Base-by-base conservation (phyloP, 179 eudicot species). In the Drosera spatulata region DNA sequence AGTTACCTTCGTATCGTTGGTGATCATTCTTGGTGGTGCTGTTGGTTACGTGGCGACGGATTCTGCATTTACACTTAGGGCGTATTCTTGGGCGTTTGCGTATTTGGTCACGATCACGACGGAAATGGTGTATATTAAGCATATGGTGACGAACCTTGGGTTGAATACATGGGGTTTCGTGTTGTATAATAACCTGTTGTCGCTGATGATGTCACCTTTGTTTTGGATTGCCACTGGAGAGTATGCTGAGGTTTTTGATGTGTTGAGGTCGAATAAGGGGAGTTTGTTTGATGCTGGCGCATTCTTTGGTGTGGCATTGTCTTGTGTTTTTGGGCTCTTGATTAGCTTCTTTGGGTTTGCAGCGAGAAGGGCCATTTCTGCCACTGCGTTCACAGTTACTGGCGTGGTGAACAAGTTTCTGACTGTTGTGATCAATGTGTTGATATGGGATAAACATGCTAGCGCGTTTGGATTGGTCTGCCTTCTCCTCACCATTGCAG, bases 301-400 rank as follows among this genome's bases (percentile, higher is more conserved):
- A 3, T 91, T 91, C 69, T 53, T 68, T 9, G 96, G 94, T 1
- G 96, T 91, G 50, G 66, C 86, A 0, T 62, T 85, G 67, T 91
- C 97, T 3, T 91, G 97, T 77, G 75, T 91, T 37, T 91, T 91
- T 68, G 97, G 96, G 58, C 66, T 88, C 73, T 72, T 85, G 58
- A 91, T 91, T 50, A 91, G 97, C 68, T 91, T 91, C 80, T 91
- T 91, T 60, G 97, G 97, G 65, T 91, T 91, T 71, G 96, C 96
- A 1, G 84, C 86, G 37, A 69, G 96, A 63, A 91, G 85, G 68
- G 97, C 97, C 5, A 73, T 91, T 12, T 73, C 97, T 41, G 97
- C 97, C 2, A 91, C 97, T 43, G 96, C 97, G 33, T 22, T 22
- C 33, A 22, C 33, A 22, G 38, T 91, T 42, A 91, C 97, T 0